Evolutionary conservation across 2,329 filamentous ascomycete genomes (phyloP).

Genomic region (Ophiocordyceps polyrhachis-furcata): DNA sequence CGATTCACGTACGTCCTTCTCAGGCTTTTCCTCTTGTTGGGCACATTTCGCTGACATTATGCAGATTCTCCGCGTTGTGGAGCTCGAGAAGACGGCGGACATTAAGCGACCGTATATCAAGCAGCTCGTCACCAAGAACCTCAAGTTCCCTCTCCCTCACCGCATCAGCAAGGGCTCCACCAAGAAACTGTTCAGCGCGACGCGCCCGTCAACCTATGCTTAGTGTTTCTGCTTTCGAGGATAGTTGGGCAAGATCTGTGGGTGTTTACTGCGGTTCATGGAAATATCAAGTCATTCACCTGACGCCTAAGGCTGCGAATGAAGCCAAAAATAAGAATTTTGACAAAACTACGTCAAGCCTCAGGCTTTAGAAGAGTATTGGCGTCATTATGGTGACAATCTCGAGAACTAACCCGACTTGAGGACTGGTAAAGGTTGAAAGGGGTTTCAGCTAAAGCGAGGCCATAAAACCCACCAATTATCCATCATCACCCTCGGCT

Average conservation of each 20-base stretch:
- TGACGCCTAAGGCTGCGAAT: conserved; percentile 28
- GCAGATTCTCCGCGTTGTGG: conserved; percentile 94
- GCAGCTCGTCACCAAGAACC: conserved; percentile 86
- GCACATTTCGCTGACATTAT: conserved; percentile 3
- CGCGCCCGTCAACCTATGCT: conserved; percentile 93
- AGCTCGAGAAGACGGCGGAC: conserved; percentile 85
- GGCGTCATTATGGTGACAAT: not conserved
- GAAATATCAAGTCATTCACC: conserved; percentile 41
- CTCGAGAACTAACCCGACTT: not conserved
- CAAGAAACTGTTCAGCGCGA: conserved; percentile 86
- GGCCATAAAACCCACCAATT: too few species aligned
- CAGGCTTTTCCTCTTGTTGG: not conserved
- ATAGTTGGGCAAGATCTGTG: conserved; percentile 34
- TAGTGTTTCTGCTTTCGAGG: conserved; percentile 43
- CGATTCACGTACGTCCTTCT: conserved; percentile 72
- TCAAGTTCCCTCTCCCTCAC: conserved; percentile 98
- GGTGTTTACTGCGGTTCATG: conserved; percentile 44
- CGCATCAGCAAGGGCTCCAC: conserved; percentile 65
- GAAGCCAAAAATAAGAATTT: conserved; percentile 13
- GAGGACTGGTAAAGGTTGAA: not conserved
- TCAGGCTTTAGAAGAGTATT: not conserved
- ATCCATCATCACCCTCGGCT: too few species aligned
- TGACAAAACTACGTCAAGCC: conserved; percentile 2
- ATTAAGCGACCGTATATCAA: conserved; percentile 99
- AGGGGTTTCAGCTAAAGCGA: too few species aligned